Conservation (phyloP, 345 rosid genomes). For the Arabidopsis thaliana region TAIR10.1 NC_003070.9:25177001-25177500, state of each 20-base stretch:
- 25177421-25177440: not conserved
- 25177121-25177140: too few species aligned
- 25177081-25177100: not conserved
- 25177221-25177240: not conserved
- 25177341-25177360: conserved; percentile 28
- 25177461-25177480: not conserved
- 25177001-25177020: too few species aligned
- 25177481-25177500: conserved; percentile 1
- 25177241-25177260: not conserved
- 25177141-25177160: too few species aligned
- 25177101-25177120: too few species aligned
- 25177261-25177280: not conserved
- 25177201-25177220: not conserved
- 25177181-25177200: not conserved
- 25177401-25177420: conserved; percentile 6
- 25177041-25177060: not conserved
- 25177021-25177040: not conserved
- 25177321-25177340: conserved; percentile 3
- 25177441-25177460: conserved; percentile 8
- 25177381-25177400: not conserved
- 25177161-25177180: not conserved
- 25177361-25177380: conserved; percentile 24
- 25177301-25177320: not conserved
- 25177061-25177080: not conserved
- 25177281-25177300: not conserved